Percentiles rank a stretch among this genome's conserved stretches.
These are phyloP conservation scores for Fomitopsis schrenkii DNA, from an alignment of 1,284 basidiomycete genomes.

Conservation along the genomic window DNA sequence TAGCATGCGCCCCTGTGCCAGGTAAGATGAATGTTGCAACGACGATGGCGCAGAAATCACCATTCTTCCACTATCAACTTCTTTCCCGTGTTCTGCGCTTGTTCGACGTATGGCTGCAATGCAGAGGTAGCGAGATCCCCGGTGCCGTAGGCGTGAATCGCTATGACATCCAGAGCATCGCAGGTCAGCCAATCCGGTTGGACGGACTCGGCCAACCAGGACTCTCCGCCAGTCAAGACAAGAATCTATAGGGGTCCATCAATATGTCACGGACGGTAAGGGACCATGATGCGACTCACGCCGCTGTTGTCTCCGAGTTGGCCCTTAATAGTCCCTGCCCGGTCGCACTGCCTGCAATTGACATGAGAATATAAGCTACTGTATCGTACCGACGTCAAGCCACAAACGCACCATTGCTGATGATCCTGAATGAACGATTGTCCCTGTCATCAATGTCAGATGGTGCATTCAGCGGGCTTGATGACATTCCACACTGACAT, in stretches of 20 bases:
- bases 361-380: not conserved
- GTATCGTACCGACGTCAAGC: not conserved
- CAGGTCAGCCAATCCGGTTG: constrained; percentile 32
- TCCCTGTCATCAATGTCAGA: constrained; percentile 13
- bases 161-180: constrained; percentile 32
- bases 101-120: constrained; percentile 27
- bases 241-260: constrained; percentile 21
- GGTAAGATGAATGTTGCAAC: not conserved
- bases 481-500: not conserved
- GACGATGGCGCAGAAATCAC: constrained; percentile 13
- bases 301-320: constrained; percentile 26
- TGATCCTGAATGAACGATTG: constrained; percentile 23
- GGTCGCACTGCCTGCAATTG: constrained; percentile 32
- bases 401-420: constrained; percentile 18
- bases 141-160: constrained; percentile 37
- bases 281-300: constrained; percentile 12
- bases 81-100: constrained; percentile 29
- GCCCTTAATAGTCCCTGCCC: constrained; percentile 31
- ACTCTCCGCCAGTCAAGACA: constrained; percentile 36
- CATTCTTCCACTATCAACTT: constrained; percentile 35
- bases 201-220: constrained; percentile 31
- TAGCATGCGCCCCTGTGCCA: constrained; percentile 30
- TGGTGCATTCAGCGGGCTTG: not conserved
- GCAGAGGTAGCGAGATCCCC: constrained; percentile 26
- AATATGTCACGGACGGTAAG: too few species aligned